Base-by-base conservation (phyloP, 208 protist genomes). In the Trypanosoma boissoni region DNA sequence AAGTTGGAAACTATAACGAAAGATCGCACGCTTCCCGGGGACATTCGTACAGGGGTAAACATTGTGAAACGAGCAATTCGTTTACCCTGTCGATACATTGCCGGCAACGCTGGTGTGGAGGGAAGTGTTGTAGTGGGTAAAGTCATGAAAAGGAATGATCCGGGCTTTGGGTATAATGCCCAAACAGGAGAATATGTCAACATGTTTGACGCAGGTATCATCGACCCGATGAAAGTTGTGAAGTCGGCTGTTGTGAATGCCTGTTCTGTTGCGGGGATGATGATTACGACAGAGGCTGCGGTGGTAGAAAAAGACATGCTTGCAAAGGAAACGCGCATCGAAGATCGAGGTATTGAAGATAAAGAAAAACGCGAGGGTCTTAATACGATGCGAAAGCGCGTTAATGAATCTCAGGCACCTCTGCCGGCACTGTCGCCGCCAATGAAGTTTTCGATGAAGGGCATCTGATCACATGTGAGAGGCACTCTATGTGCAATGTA, bases 211-310 rank as follows among this genome's bases (percentile, higher is more conserved):
- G 84, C 80, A 6, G 99, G 99, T 64, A 99, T 99, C 72, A 97
- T 99, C 67, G 98, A 99, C 80, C 99, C 99, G 43, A 98, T 97
- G 74, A 99, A 99, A 86, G 99, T 99, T 18, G 98, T 99, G 34
- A 90, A 97, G 58, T 98, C 97, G 10, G 97, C 98, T 9, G 84
- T 99, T 1, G 79, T 98, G 26, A 98, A 99, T 67, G 96, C 98
- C n/a, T 90, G 96, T 55, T 97, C 88, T 31, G 97, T 99, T 12
- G 88, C 98, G 0, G 97, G 97, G 0, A 90, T 99, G 69, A 98
- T 99, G 95, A 99, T 98, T 44, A 99, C 98, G 3, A 98, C 97
- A 16, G 98, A 99, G 82, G 91, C 89, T 23, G 96, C 98, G 43
- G 87, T 99, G 21, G 87, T 94, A 46, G 87, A 94, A 58, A 91